A percentile compares a stretch with the other conserved stretches of the same genome.
Evolutionary conservation across 371 early-diverging fungal genomes (phyloP).

Genomic region (Blakeslea trispora): DNA sequence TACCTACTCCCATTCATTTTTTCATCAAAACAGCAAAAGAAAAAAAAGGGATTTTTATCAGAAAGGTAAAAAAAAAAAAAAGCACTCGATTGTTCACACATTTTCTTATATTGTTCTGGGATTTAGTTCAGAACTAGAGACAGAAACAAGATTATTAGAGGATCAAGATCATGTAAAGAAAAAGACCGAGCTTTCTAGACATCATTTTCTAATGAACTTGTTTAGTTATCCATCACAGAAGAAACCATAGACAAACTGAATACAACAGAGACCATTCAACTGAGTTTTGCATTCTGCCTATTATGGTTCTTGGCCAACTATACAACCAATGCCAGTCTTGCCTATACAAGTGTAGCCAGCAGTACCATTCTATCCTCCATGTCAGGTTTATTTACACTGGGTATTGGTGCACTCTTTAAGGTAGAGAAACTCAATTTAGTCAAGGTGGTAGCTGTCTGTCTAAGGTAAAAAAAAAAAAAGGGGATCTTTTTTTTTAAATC

Average conservation of each 20-base stretch:
- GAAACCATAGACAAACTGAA: conserved; percentile 7
- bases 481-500: background rate
- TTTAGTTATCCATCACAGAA: background rate
- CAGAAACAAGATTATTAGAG: conserved; percentile 10
- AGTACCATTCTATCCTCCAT: conserved; percentile 73
- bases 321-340: conserved; percentile 68
- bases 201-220: too few species aligned
- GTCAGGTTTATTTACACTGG: conserved; percentile 76
- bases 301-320: conserved; percentile 77
- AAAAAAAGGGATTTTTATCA: conserved; percentile 6
- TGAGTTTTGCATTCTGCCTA: conserved; percentile 67
- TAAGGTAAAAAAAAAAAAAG: conserved; percentile 39
- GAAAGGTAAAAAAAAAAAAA: conserved; percentile 15
- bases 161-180: conserved; percentile 15
- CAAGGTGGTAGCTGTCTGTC: conserved; percentile 60
- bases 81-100: background rate
- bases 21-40: conserved; percentile 8
- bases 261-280: conserved; percentile 50
- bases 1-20: conserved; percentile 56
- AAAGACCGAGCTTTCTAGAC: too few species aligned
- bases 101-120: background rate
- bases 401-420: conserved; percentile 65
- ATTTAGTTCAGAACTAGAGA: conserved; percentile 13
- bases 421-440: conserved; percentile 62
- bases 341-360: conserved; percentile 73